Base-by-base conservation (phyloP, 192 early-diverging fungal species). In the Backusella sp. region DNA sequence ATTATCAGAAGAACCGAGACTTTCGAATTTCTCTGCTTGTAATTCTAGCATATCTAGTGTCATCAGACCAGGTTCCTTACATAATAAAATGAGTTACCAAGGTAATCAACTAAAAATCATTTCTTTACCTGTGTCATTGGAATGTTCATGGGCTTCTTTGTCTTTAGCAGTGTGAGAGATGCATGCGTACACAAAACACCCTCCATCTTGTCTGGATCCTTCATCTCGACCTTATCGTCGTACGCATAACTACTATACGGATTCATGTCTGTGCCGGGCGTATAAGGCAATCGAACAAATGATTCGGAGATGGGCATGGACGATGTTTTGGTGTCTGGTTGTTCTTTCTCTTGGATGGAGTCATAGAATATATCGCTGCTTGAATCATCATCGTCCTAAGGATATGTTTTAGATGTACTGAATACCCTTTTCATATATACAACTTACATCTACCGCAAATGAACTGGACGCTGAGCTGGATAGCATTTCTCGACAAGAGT, bases 31-130 rank as follows among this genome's bases (percentile, higher is more conserved):
- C 21, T 88, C 83, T 74, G 94, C 93, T 73, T 94, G 95, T 68
- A 94, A 91, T 6, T 88, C 83, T 30, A 96, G 77, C 94, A 95
- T 93, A 83, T 98, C 96, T 74, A 95, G 93, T 1, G 96, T 96
- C 88, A 97, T 87, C 19, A 91, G 88, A 2, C 93, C 93, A 0
- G 89, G 84, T 59, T 94, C 87, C 87, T 93, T 30, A 19, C 14
- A 59, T 23, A 59, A 59, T 46, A 46, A 15, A 19, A 42, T 42
- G 41, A 72, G 37, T 32, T 32, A 0, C 32, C 32, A n/a, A 32
- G 11, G 12, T 32, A 32, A 30, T 1, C 17, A 21, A 7, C 0
- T 4, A n/a, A 42, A 52, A 0, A 0, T 6, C 21, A 19, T n/a
- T 19, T n/a, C n/a, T n/a, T 53, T n/a, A 59, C 53, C 53, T 94